Evolutionary conservation across 2,329 filamentous ascomycete genomes (phyloP).

Genomic region (Exophiala mesophila): DNA sequence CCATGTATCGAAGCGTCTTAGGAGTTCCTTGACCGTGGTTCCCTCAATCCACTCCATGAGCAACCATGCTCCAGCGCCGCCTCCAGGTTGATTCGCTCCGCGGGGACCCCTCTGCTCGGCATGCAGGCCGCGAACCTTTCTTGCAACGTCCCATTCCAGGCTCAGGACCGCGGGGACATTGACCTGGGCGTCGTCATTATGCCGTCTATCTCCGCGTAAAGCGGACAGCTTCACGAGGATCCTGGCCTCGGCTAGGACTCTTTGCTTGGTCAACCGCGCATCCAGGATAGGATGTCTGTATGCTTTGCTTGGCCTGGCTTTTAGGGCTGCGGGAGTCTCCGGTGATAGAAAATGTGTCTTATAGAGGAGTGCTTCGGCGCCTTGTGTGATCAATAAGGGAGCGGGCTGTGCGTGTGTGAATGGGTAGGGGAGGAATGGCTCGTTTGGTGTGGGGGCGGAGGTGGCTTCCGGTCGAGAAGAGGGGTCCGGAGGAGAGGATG

Average conservation of each 20-base stretch:
- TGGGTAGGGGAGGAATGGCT: constrained; percentile 8
- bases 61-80: constrained; percentile 61
- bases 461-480: neutral
- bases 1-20: constrained; percentile 64
- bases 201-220: constrained; percentile 5
- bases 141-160: constrained; percentile 47
- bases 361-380: constrained; percentile 93
- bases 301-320: constrained; percentile 83
- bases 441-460: neutral
- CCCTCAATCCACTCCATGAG: constrained; percentile 83
- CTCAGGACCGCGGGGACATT: constrained; percentile 77
- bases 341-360: constrained; percentile 72
- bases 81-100: constrained; percentile 60
- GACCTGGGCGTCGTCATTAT: constrained; percentile 56
- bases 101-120: constrained; percentile 51
- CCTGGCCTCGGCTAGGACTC: constrained; percentile 82
- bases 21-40: constrained; percentile 60
- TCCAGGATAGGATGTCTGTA: constrained; percentile 91
- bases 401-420: constrained; percentile 49
- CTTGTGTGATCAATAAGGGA: constrained; percentile 76
- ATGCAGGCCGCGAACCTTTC: constrained; percentile 49
- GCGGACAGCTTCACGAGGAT: constrained; percentile 70
- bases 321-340: constrained; percentile 68
- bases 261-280: constrained; percentile 75
- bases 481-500: neutral